Evolutionary conservation across 2,329 filamentous ascomycete genomes (phyloP).

Genomic region (Tricladium varicosporioides): DNA sequence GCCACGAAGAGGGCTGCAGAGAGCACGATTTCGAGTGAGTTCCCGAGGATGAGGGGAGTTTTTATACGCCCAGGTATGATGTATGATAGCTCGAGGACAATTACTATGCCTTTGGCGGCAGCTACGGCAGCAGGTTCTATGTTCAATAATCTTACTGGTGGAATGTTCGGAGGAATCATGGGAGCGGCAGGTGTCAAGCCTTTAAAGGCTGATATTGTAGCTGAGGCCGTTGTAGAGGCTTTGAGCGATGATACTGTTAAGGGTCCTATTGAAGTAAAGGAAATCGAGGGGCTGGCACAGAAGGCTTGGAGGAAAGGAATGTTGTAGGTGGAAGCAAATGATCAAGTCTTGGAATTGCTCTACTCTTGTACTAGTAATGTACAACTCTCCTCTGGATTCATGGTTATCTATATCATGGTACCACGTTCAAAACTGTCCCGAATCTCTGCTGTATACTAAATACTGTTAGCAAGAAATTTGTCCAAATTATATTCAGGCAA

Average conservation of each 20-base stretch:
- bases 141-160: slow-evolving; percentile 75
- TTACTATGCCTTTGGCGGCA: slow-evolving; percentile 83
- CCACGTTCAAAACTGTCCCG: slow-evolving; percentile 96
- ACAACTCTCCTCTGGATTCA: slow-evolving; percentile 8
- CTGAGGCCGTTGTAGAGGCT: slow-evolving; percentile 86
- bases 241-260: slow-evolving; percentile 69
- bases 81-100: slow-evolving; percentile 77
- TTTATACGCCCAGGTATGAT: slow-evolving; percentile 86
- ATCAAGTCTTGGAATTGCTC: neutral
- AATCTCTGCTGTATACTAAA: slow-evolving; percentile 86
- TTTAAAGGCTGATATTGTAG: slow-evolving; percentile 81
- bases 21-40: slow-evolving; percentile 66
- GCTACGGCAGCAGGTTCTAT: slow-evolving; percentile 71
- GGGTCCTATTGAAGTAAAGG: slow-evolving; percentile 73
- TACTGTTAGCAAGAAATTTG: slow-evolving; percentile 24
- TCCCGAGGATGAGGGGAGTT: slow-evolving; percentile 73
- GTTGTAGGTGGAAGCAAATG: slow-evolving; percentile 50
- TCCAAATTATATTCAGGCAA: slow-evolving; percentile 1
- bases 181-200: slow-evolving; percentile 84
- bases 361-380: slow-evolving; percentile 7
- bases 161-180: slow-evolving; percentile 72
- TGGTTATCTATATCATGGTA: slow-evolving; percentile 72
- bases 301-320: slow-evolving; percentile 88
- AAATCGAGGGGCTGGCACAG: slow-evolving; percentile 78
- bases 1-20: slow-evolving; percentile 91